A percentile compares a stretch with the other conserved stretches of the same genome.
Conservation (phyloP, 176 grass and related monocot genomes). For the Musa acuminata region DNA sequence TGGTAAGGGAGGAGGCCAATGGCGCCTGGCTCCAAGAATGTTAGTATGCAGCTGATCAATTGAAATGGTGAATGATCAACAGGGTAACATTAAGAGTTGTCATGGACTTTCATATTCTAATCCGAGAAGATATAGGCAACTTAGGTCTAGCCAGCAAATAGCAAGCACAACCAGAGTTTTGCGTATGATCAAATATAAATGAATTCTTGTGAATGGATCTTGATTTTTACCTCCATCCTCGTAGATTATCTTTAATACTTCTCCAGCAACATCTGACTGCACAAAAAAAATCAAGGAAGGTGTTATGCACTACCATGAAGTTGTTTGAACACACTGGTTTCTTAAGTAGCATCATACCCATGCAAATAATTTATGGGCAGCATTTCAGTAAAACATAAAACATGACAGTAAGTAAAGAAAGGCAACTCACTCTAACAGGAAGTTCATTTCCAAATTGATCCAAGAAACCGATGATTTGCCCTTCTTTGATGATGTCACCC, state of each 20-base stretch:
- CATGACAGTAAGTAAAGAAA: neutral
- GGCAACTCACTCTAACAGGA: neutral
- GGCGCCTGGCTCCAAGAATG: too few relatives aligned
- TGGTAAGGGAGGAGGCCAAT: too few relatives aligned
- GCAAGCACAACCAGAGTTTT: too few relatives aligned
- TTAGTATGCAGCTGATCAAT: too few relatives aligned
- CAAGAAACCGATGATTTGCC: conserved; percentile 7
- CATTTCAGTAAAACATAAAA: neutral
- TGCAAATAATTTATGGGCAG: neutral
- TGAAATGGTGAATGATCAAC: too few relatives aligned
- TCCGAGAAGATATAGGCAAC: too few relatives aligned
- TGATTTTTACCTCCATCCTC: neutral
- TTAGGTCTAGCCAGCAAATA: too few relatives aligned
- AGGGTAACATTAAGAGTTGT: too few relatives aligned
- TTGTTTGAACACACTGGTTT: neutral
- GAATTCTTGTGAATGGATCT: neutral
- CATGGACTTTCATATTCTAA: too few relatives aligned
- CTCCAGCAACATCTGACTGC: conserved; percentile 7
- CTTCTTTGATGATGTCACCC: conserved; percentile 5
- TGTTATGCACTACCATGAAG: neutral
- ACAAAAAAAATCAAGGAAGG: neutral
- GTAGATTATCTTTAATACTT: conserved; percentile 3
- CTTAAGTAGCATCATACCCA: neutral
- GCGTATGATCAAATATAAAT: neutral
- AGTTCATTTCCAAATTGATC: conserved; percentile 13